Conservation (phyloP, 257 asterid species). For the Salvia miltiorrhiza region DNA sequence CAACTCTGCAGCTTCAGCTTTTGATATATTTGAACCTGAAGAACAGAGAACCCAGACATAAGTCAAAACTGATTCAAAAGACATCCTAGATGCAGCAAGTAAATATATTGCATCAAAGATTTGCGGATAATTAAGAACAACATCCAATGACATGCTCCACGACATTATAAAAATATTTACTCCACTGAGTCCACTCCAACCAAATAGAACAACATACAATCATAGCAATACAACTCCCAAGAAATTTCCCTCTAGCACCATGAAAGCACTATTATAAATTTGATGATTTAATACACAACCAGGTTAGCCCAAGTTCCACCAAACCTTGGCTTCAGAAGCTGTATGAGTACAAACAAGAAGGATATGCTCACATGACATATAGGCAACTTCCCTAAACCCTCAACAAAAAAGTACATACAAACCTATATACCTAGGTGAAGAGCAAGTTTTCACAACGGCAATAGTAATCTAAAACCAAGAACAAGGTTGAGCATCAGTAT, state of each 20-base stretch:
- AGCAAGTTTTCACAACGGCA: no score
- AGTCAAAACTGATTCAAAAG: not conserved
- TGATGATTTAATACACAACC: no score
- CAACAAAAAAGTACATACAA: no score
- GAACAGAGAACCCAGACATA: conserved; percentile 17
- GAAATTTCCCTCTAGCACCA: not conserved
- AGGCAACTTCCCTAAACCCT: not conserved
- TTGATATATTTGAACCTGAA: conserved; percentile 78
- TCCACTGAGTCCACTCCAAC: not conserved
- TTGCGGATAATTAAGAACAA: not conserved
- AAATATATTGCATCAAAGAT: not conserved
- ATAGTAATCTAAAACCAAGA: no score
- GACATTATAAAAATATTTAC: no score
- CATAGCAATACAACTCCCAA: not conserved
- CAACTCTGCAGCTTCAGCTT: conserved; percentile 68
- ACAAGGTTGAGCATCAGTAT: no score
- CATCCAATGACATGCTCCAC: not conserved
- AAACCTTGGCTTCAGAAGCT: not conserved
- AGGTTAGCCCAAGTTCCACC: not conserved
- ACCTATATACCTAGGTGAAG: no score
- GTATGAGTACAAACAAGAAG: no score
- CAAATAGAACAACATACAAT: not conserved
- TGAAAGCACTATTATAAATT: not conserved
- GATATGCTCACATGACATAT: not conserved
- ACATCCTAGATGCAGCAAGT: not conserved